phyloP scores from a whole-genome alignment of 257 asterid species.

The Striga asiatica region DNA sequence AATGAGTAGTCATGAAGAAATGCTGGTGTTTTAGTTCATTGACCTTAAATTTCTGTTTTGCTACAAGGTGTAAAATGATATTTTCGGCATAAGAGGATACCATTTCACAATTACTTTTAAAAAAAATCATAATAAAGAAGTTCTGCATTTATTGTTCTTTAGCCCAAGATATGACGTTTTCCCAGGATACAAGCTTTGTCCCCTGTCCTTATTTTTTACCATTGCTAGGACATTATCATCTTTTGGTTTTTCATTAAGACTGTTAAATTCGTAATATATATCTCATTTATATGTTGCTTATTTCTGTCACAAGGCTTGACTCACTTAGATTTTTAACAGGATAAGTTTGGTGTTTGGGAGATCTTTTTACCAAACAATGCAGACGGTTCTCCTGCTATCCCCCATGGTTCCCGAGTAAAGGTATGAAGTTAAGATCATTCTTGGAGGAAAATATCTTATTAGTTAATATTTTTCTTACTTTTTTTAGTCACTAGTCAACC shows the following conservation, averaged over 20 bases:
- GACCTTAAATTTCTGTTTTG: background rate
- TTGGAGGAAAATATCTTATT: background rate
- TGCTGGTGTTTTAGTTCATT: conserved; percentile 6
- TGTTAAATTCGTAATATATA: background rate
- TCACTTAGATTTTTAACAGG: conserved; percentile 39
- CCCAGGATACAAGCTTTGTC: background rate
- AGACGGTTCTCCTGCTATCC: conserved; percentile 90
- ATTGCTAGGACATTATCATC: background rate
- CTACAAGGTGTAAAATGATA: background rate
- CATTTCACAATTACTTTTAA: too few relatives aligned
- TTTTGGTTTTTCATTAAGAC: background rate
- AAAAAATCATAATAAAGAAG: background rate
- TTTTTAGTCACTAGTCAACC: conserved; percentile 6
- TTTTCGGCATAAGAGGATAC: background rate
- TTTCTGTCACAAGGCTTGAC: conserved; percentile 7
- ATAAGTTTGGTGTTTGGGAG: conserved; percentile 98
- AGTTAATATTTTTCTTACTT: background rate
- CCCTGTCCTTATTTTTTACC: background rate
- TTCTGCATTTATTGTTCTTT: background rate
- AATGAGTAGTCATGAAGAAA: background rate
- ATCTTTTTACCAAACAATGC: conserved; percentile 85
- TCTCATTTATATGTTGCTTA: conserved; percentile 7
- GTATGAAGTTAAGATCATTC: conserved; percentile 18
- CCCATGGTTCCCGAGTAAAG: conserved; percentile 96
- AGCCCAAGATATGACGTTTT: conserved; percentile 2